These are phyloP conservation scores for Periconia macrospinosa DNA, from an alignment of 2,329 filamentous ascomycete species.

Conservation along the genomic window DNA sequence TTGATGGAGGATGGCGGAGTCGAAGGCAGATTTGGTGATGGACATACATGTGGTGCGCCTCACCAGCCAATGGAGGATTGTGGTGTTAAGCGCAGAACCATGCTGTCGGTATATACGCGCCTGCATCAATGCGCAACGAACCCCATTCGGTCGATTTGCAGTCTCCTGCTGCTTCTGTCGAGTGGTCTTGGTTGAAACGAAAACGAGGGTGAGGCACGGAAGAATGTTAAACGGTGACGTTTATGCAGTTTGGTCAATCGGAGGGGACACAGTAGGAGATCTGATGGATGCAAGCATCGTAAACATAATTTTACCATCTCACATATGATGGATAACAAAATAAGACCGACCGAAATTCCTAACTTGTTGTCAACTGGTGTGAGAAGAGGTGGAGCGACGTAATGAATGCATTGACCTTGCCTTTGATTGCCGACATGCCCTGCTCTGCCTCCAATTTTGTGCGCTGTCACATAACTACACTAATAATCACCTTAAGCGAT, in stretches of 20 bases:
- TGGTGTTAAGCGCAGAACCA: constrained; percentile 2
- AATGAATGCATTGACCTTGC: too few species aligned
- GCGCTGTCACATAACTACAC: not conserved
- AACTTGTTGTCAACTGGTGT: too few species aligned
- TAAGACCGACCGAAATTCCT: too few species aligned
- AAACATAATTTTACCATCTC: too few species aligned
- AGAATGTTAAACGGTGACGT: not conserved
- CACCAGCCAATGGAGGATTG: constrained; percentile 1
- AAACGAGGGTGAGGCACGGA: not conserved
- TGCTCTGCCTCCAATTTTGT: not conserved
- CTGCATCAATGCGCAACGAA: not conserved
- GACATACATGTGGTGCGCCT: not conserved
- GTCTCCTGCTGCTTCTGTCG: not conserved
- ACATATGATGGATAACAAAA: too few species aligned
- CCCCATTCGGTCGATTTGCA: not conserved
- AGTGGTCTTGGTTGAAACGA: constrained; percentile 1
- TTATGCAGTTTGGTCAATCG: not conserved
- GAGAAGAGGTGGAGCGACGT: too few species aligned
- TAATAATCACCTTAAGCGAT: not conserved
- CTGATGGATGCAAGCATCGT: not conserved
- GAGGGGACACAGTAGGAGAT: not conserved
- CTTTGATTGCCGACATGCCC: not conserved
- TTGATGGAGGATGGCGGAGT: not conserved
- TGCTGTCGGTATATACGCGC: not conserved
- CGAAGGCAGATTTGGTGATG: not conserved